Evolutionary conservation across 768 basidiomycete species (phyloP), one percentile per base, ranked within the genome.

Genomic region (Cystobasidium onofrii): DNA sequence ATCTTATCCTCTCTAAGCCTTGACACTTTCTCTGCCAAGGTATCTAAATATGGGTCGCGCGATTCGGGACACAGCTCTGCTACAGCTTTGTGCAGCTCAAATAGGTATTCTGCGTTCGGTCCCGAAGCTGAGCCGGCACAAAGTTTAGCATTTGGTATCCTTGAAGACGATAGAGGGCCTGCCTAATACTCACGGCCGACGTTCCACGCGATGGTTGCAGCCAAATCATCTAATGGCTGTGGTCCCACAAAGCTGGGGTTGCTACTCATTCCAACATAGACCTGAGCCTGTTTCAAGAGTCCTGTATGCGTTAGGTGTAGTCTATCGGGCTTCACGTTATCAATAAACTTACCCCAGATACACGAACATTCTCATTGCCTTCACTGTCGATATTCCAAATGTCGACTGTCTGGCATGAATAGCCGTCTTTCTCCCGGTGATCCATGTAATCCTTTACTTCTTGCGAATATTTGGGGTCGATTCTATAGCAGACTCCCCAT

Each of bases 341-440:
- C n/a, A n/a, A n/a, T n/a, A n/a, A 15, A 39, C 66, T 27, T 23
- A 75, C 74, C 12, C 63, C 36, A 55, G 61, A 34, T 33, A 46
- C 52, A 46, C 69, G 41, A 13, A 75, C 27, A 6, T 3, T n/a
- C 44, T 75, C 74, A 18, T 63, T 34, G 34, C 66, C 55, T 1
- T 44, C 43, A 25, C 17, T n/a, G 54, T 65, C 71, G 27, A 63
- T 41, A 34, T 44, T 43, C 52, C 27, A 75, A n/a, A 75, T 66
- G 63, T 75, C 74, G 29, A 75, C 74, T 31, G 1, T 4, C 50
- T 61, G 29, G 29, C 55, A 62, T 6, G 33, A 57, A 44, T 71
- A 75, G 1, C 74, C 74, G 43, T 75, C 74, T 46, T 75, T 75
- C 44, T 75, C 74, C 9, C 74, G 52, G 31, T 72, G 34, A 36